Evolutionary conservation across 2,329 filamentous ascomycete species (phyloP), one percentile per base, ranked within the genome.

Genomic region (Aspergillus brasiliensis): DNA sequence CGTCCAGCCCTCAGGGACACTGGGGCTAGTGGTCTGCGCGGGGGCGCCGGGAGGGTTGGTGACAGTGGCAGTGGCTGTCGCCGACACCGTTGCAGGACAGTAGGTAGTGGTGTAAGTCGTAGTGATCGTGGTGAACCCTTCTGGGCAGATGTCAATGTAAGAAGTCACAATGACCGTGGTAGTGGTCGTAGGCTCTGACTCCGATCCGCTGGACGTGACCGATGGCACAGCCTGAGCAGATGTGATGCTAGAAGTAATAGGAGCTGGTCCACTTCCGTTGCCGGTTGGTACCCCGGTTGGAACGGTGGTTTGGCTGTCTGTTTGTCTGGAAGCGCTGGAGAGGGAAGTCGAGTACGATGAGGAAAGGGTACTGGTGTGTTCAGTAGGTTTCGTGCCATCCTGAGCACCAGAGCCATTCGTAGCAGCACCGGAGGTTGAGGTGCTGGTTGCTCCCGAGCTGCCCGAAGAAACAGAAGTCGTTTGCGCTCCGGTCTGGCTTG

Each of bases 121-220:
- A 2, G 74, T 77, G 51, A 78, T 70, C 5, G 75, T 78, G 38
- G 74, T 78, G 64, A 76, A 78, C 5, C 78, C 78, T 25, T 75
- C 77, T 3, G 78, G 73, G 59, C 77, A 79, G 63, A 80, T 75
- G 53, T 76, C 73, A 7, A 73, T 71, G 61, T 79, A 79, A 17
- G 75, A 75, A 31, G 77, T 80, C 37, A 72, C 68, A 52, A 77
- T 71, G 17, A 78, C 62, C 11, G 75, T 77, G 8, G 76, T 77
- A 38, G 70, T 69, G 5, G 70, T 76, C 42, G 56, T 62, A 1
- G 68, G 60, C 48, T 62, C 60, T 3, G 66, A 31, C 10, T 15
- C 47, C 44, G 31, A 57, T 7, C 44, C 46, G 17, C 8, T 40
- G 11, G 31, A 31, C 3, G 56, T 37, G 13, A 40, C 38, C 8